These are phyloP conservation scores for Nannizzia gypsea DNA, from an alignment of 2,329 filamentous ascomycete genomes.

Conservation along the genomic window DNA sequence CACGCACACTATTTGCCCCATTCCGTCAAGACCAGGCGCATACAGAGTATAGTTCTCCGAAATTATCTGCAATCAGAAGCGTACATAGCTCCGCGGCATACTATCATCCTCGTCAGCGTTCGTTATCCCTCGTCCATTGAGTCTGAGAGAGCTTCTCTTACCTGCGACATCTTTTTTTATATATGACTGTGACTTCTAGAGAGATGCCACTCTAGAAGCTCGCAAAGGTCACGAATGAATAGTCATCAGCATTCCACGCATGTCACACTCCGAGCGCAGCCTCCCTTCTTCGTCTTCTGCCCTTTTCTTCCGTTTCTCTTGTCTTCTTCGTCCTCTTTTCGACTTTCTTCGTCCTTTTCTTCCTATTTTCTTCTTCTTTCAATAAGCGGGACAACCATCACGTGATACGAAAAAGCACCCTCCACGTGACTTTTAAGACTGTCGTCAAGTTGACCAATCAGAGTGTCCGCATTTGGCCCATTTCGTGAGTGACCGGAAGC, in stretches of 20 bases:
- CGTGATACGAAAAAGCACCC: background rate
- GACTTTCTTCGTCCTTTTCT: constrained; percentile 23
- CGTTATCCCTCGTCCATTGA: constrained; percentile 13
- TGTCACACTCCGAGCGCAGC: background rate
- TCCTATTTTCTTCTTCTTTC: background rate
- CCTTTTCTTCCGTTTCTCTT: background rate
- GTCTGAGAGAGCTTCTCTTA: constrained; percentile 29
- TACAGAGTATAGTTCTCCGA: constrained; percentile 88
- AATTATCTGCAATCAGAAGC: constrained; percentile 76
- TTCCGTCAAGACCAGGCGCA: constrained; percentile 22
- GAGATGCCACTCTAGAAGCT: constrained; percentile 65
- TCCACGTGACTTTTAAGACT: constrained; percentile 8
- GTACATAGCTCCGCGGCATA: constrained; percentile 77
- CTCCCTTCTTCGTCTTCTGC: constrained; percentile 11
- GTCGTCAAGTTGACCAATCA: constrained; percentile 32
- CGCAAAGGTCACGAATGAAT: background rate
- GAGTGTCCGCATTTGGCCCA: constrained; percentile 23
- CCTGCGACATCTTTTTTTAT: constrained; percentile 41
- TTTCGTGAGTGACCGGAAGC: background rate
- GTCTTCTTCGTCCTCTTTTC: background rate
- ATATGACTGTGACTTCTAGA: constrained; percentile 50
- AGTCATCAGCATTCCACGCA: constrained; percentile 6
- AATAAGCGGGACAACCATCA: background rate
- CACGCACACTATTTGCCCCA: background rate
- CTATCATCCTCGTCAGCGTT: constrained; percentile 27